phyloP scores from a whole-genome alignment of 2,329 filamentous ascomycete species.

The Talaromyces piceae region DNA sequence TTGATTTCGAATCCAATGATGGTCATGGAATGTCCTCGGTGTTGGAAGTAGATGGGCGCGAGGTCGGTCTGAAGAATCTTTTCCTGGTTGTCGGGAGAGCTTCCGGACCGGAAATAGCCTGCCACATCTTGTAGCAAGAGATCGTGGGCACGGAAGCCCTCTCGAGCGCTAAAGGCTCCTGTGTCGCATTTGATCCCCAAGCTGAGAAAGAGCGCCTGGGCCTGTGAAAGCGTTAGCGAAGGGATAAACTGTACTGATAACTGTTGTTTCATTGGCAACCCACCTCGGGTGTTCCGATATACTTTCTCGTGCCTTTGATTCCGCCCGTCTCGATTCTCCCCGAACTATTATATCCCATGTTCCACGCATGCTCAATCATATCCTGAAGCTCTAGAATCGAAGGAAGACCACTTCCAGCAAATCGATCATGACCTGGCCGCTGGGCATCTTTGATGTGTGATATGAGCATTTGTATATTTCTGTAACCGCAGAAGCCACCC shows the following conservation, averaged over 20 bases:
- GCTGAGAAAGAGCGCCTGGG: conserved; percentile 67
- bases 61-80: conserved; percentile 65
- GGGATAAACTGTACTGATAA: background rate
- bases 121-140: conserved; percentile 62
- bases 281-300: conserved; percentile 89
- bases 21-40: conserved; percentile 76
- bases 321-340: conserved; percentile 78
- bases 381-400: conserved; percentile 78
- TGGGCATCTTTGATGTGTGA: conserved; percentile 64
- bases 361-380: conserved; percentile 81
- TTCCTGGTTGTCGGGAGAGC: conserved; percentile 39
- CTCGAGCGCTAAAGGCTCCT: conserved; percentile 48
- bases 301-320: conserved; percentile 82
- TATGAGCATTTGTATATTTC: conserved; percentile 86
- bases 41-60: conserved; percentile 85
- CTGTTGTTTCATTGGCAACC: conserved; percentile 7
- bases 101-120: conserved; percentile 60
- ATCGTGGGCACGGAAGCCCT: conserved; percentile 42
- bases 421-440: conserved; percentile 51
- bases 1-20: conserved; percentile 76
- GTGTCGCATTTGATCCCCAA: conserved; percentile 61
- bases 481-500: conserved; percentile 89
- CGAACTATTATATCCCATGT: conserved; percentile 67
- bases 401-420: conserved; percentile 54
- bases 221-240: conserved; percentile 41